Evolutionary conservation across 805 yeast genomes (phyloP).

Genomic region (Wickerhamiella lipophila): DNA sequence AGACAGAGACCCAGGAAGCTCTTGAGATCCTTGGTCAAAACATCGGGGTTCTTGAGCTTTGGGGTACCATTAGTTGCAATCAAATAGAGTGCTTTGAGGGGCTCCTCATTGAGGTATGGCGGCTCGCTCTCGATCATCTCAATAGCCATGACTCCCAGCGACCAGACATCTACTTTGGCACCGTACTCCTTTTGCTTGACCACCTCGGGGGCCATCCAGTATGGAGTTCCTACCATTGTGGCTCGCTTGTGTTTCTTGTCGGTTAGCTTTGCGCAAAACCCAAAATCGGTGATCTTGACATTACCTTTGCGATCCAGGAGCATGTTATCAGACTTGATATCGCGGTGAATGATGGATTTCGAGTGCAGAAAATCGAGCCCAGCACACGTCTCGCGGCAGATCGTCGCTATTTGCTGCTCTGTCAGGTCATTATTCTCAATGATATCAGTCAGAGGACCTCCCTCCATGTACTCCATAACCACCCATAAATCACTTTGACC

Average conservation of each 20-base stretch:
- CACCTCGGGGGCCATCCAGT: conserved; percentile 88
- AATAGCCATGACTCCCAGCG: conserved; percentile 72
- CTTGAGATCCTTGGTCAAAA: conserved; percentile 61
- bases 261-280: conserved; percentile 68
- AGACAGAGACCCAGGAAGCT: conserved; percentile 80
- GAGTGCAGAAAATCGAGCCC: conserved; percentile 87
- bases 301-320: conserved; percentile 67
- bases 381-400: conserved; percentile 77
- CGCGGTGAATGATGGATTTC: conserved; percentile 89
- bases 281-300: conserved; percentile 91
- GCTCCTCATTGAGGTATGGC: conserved; percentile 69
- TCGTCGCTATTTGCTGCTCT: conserved; percentile 84
- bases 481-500: conserved; percentile 77
- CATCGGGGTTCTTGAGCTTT: conserved; percentile 54
- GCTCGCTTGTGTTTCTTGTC: conserved; percentile 62
- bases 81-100: conserved; percentile 59
- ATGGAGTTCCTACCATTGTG: conserved; percentile 81
- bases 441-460: conserved; percentile 92
- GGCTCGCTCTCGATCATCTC: conserved; percentile 84
- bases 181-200: conserved; percentile 70
- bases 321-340: conserved; percentile 92
- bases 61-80: conserved; percentile 78
- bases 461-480: conserved; percentile 99
- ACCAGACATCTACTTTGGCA: conserved; percentile 74
- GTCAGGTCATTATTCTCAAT: conserved; percentile 74